A percentile compares a stretch with the other conserved stretches of the same genome.
These are phyloP conservation scores for Salisapilia sapeloensis DNA, from an alignment of 352 stramenopile genomes.

Conservation along the genomic window DNA sequence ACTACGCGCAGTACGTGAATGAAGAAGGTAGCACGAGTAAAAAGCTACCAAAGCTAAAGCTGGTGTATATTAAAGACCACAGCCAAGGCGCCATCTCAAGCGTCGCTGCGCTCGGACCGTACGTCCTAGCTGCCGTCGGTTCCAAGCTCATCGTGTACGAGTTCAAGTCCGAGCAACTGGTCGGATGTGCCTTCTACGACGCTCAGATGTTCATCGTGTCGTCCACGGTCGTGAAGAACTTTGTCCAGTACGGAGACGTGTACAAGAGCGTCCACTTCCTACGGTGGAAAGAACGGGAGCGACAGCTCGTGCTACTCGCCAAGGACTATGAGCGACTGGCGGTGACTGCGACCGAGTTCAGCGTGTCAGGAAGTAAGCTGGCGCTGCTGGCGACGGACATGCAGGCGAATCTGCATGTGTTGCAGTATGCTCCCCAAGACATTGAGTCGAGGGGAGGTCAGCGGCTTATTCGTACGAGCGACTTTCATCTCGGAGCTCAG, in stretches of 20 bases:
- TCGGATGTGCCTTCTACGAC: slow-evolving; percentile 78
- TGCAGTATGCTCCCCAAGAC: slow-evolving; percentile 74
- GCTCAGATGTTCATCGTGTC: slow-evolving; percentile 80
- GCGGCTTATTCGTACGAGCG: slow-evolving; percentile 53
- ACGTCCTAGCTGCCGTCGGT: slow-evolving; percentile 68
- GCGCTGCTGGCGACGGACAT: slow-evolving; percentile 62
- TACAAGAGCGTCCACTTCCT: slow-evolving; percentile 83
- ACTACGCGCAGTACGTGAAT: slow-evolving; percentile 80
- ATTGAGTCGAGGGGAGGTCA: slow-evolving; percentile 75
- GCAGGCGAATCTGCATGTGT: slow-evolving; percentile 75
- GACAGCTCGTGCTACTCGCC: slow-evolving; percentile 57
- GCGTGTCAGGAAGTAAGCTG: slow-evolving; percentile 54
- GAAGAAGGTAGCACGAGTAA: slow-evolving; percentile 47
- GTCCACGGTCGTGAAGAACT: slow-evolving; percentile 68
- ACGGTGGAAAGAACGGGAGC: slow-evolving; percentile 70
- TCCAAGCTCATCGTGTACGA: slow-evolving; percentile 83
- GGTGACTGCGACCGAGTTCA: slow-evolving; percentile 69
- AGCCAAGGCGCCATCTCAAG: slow-evolving; percentile 66
- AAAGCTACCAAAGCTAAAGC: slow-evolving; percentile 62
- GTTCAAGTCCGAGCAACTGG: slow-evolving; percentile 77
- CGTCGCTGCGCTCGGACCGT: slow-evolving; percentile 57
- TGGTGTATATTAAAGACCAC: slow-evolving; percentile 79
- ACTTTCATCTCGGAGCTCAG: slow-evolving; percentile 72
- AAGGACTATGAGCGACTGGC: slow-evolving; percentile 78
- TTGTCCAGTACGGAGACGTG: slow-evolving; percentile 75